phyloP scores from a whole-genome alignment of 139 green algal genomes.

The Eudorina sp. region DNA sequence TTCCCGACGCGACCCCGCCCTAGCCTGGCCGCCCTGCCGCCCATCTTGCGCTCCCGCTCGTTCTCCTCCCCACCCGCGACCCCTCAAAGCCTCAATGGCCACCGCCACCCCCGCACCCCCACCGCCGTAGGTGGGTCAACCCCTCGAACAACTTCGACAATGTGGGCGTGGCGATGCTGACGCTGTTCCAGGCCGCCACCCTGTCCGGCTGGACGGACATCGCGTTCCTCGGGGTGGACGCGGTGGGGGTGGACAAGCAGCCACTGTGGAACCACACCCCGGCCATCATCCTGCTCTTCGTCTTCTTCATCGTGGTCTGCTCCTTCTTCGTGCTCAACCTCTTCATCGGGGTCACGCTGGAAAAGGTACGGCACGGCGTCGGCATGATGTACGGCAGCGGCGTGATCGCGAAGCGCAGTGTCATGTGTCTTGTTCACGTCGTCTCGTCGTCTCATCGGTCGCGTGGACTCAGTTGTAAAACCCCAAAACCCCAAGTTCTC shows the following conservation, averaged over 20 bases:
- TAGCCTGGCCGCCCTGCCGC: too few relatives aligned
- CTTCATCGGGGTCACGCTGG: slow-evolving; percentile 48
- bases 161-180: slow-evolving; percentile 68
- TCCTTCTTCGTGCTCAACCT: slow-evolving; percentile 59
- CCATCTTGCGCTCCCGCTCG: too few relatives aligned
- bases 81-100: too few relatives aligned
- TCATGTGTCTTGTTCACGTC: too few relatives aligned
- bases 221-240: slow-evolving; percentile 69
- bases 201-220: slow-evolving; percentile 66
- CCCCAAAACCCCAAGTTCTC: too few relatives aligned
- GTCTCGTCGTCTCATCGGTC: too few relatives aligned
- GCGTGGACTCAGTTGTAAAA: too few relatives aligned
- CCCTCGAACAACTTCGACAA: slow-evolving; percentile 78
- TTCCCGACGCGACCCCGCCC: too few relatives aligned
- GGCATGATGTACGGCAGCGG: too few relatives aligned
- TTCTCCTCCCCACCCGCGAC: too few relatives aligned
- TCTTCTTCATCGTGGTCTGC: slow-evolving; percentile 69
- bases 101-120: too few relatives aligned
- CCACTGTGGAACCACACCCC: slow-evolving; percentile 67
- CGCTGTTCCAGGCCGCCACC: slow-evolving; percentile 69
- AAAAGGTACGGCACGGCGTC: slow-evolving; percentile 50
- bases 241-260: slow-evolving; percentile 65
- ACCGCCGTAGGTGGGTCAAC: slow-evolving; percentile 57
- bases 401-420: too few relatives aligned
- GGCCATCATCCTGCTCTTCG: slow-evolving; percentile 69